Evolutionary conservation across 192 early-diverging fungal species (phyloP), one percentile per base, ranked within the genome.

Genomic region (Entophlyctis helioformis): DNA sequence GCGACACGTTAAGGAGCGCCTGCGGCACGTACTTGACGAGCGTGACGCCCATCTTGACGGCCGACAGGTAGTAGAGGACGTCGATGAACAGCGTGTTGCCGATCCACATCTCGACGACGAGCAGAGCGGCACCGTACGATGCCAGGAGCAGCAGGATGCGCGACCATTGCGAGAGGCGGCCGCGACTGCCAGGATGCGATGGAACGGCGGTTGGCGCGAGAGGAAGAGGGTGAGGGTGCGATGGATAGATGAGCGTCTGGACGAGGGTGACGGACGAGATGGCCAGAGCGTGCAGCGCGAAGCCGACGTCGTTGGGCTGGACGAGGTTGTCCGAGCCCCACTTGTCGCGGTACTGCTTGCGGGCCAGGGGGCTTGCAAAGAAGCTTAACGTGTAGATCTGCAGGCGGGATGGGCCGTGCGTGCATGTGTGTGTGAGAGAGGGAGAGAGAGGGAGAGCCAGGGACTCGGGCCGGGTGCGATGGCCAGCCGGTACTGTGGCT

Each of bases 231-330:
- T n/a, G n/a, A n/a, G n/a, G n/a, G n/a, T n/a, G n/a, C n/a, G n/a
- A n/a, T n/a, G n/a, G n/a, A 44, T 64, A 64, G 1, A 54, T 31
- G 7, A 51, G 12, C 1, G 47, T 34, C 41, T 71, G 68, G 0
- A 38, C 35, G 16, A 59, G 21, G 0, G 55, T 57, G 18, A 71
- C 20, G 12, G 20, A 33, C 37, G 49, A 10, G n/a, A 45, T 38
- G n/a, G 31, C 33, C 24, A 8, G 18, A 16, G 18, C 92, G 63
- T 96, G 88, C n/a, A 82, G 60, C 2, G 84, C 70, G 62, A 96
- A 96, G 24, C 87, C 66, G 32, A 93, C 78, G 64, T 96, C 92
- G 45, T 89, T 89, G 37, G 74, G 63, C 23, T 79, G 72, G 3
- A 92, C 82, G 6, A 88, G 56, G 48, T 84, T 84, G 10, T 74